Evolutionary conservation across 305 asterid species (phyloP).

Genomic region (Fraxinus angustifolia): DNA sequence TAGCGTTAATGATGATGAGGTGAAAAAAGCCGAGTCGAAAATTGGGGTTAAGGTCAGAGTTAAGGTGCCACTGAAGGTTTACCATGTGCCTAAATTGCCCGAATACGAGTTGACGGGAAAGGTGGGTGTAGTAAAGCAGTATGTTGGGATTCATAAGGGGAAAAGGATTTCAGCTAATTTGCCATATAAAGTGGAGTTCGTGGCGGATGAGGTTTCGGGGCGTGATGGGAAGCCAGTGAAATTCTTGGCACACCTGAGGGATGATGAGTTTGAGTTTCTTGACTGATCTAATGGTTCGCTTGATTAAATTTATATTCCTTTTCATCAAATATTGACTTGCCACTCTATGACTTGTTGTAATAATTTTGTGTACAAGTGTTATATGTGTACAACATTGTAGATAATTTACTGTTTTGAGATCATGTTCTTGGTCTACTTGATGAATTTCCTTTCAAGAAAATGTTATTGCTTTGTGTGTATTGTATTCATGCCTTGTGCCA

Average conservation of each 20-base stretch:
- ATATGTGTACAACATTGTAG: conserved; percentile 31
- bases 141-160: conserved; percentile 69
- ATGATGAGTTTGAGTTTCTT: conserved; percentile 89
- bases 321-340: background rate
- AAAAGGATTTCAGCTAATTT: conserved; percentile 75
- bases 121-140: conserved; percentile 72
- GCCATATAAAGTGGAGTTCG: conserved; percentile 79
- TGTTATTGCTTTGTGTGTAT: conserved; percentile 1
- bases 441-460: conserved; percentile 13
- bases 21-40: conserved; percentile 54
- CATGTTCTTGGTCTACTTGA: conserved; percentile 5
- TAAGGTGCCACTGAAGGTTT: conserved; percentile 68
- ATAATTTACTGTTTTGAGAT: conserved; percentile 28
- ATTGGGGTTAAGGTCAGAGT: conserved; percentile 78
- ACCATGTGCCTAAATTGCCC: conserved; percentile 79
- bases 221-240: conserved; percentile 63
- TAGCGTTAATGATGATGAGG: conserved; percentile 42
- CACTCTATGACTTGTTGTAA: conserved; percentile 20
- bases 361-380: conserved; percentile 22
- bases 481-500: background rate
- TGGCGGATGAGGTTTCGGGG: conserved; percentile 46
- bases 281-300: conserved; percentile 36
- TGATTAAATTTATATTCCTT: background rate
- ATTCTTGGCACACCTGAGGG: conserved; percentile 72
- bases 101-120: conserved; percentile 58